Evolutionary conservation across 2,329 filamentous ascomycete genomes (phyloP), one percentile per base, ranked within the genome.

Genomic region (Parastagonospora avenae): DNA sequence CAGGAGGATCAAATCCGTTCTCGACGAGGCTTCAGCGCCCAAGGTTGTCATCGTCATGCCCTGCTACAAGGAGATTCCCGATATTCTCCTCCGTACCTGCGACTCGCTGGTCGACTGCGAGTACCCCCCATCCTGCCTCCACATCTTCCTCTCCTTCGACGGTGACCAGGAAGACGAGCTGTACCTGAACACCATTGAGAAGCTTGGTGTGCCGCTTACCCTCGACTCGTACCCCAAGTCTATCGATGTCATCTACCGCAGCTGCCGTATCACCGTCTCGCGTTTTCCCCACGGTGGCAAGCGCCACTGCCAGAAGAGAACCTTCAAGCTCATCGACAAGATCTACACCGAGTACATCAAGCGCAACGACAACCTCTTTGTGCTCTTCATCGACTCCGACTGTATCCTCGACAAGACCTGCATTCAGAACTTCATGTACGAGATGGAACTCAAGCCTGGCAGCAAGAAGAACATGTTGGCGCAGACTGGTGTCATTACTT

Each of bases 1-100:
- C 36, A 91, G 91, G 71, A 84, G 88, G 45, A 90, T 96, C 68
- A 92, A 95, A 70, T 84, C 90, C 57, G 85, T 91, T 0, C 82
- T 97, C 43, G 91, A 96, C 71, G 91, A 95, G 68, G 78, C 84
- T 2, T 92, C 88, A 1, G 92, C 94, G 0, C 94, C 93, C 1
- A 97, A 97, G 74, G 89, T 96, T 12, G 91, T 97, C 57, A 89
- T 97, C 53, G 88, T 97, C 51, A 97, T 97, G 92, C 94, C 93
- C 4, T 95, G 92, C 68, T 97, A 96, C 78, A 91, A 94, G 68
- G 94, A 97, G 70, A 86, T 92, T 28, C 90, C 91, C 0, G 88
- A 90, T 0, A 82, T 96, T 10, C 81, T 97, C 40, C 80, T 97
- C 48, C 89, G 89, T 40, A 94, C 93, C 4, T 82, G 97, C 62